Conservation (phyloP, 495 filamentous ascomycete genomes). For the Neurospora sp. region DNA sequence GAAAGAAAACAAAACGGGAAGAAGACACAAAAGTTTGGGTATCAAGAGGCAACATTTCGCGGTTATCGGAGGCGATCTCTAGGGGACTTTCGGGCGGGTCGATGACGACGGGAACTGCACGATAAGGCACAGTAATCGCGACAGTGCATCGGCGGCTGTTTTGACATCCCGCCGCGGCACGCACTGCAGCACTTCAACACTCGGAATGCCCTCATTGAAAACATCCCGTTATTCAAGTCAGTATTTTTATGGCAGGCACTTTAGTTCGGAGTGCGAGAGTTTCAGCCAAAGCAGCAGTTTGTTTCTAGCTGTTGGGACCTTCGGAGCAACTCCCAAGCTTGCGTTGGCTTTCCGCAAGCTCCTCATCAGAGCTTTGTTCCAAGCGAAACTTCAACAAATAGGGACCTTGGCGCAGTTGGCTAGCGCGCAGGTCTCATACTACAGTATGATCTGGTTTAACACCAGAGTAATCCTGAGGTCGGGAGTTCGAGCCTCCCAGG, state of each 20-base stretch:
- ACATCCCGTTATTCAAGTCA: no score
- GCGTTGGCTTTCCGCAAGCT: no score
- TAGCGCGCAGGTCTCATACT: not conserved
- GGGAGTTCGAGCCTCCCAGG: not conserved
- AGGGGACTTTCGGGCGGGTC: not conserved
- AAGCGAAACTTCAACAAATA: not conserved
- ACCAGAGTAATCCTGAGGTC: not conserved
- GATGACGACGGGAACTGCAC: constrained; percentile 3
- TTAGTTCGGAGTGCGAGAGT: no score
- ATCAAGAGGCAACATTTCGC: not conserved
- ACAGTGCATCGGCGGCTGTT: not conserved
- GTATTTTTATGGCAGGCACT: no score
- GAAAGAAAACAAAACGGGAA: not conserved
- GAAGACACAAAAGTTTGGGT: not conserved
- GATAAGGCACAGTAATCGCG: constrained; percentile 1
- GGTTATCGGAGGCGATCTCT: not conserved
- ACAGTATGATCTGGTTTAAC: not conserved
- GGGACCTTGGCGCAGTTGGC: not conserved
- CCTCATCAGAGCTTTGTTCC: not conserved
- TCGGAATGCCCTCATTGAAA: not conserved
- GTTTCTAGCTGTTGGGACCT: no score
- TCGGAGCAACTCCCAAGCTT: no score
- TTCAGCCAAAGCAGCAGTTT: no score
- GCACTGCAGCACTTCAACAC: not conserved
- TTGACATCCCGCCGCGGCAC: not conserved